Base-by-base conservation (phyloP, 2,329 filamentous ascomycete species). In the Metarhizium brunneum region DNA sequence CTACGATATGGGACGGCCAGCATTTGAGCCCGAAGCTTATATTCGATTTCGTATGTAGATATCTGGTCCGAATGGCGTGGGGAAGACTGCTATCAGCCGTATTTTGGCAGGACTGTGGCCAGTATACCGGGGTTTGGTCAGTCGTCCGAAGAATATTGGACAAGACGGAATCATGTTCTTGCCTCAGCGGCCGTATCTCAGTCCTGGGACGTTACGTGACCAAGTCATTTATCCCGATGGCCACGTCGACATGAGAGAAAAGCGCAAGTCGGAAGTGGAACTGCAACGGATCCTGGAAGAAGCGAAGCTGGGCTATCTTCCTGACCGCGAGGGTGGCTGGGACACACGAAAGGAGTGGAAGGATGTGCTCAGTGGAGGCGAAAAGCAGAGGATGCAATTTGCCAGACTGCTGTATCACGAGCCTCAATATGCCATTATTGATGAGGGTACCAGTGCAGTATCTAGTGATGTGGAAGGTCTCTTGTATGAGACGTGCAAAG, bases 311-410 rank as follows among this genome's bases (percentile, higher is more conserved):
- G 92, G 91, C 4, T 97, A 99, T 69, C 80, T 99, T 1, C 89
- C 90, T 1, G 85, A 92, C 51, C 85, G 94, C 16, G 94, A 99
- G 76, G 94, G 94, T 43, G 94, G 94, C 14, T 97, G 91, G 91
- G 90, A 99, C 67, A 94, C 90, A 4, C 83, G 90, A 56, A 97
- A 99, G 72, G 92, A 96, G 68, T 99, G 94, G 94, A 96, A 97
- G 73, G 92, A 97, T 63, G 90, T 99, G 4, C 78, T 99, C n/a
- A 92, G 87, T 61, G 94, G 94, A 43, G 94, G 94, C 13, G 94
- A 99, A 78, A 99, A 99, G 75, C 94, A 99, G 74, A 80, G 94
- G 25, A 90, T 99, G 82, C 90, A 84, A 0, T 90, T 99, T 64
- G 92, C 95, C 4, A 79, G 94, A 48, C 70, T 99, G 52, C 76